Base-by-base conservation (phyloP, 2,329 filamentous ascomycete genomes). In the Aspergillus sp. region DNA sequence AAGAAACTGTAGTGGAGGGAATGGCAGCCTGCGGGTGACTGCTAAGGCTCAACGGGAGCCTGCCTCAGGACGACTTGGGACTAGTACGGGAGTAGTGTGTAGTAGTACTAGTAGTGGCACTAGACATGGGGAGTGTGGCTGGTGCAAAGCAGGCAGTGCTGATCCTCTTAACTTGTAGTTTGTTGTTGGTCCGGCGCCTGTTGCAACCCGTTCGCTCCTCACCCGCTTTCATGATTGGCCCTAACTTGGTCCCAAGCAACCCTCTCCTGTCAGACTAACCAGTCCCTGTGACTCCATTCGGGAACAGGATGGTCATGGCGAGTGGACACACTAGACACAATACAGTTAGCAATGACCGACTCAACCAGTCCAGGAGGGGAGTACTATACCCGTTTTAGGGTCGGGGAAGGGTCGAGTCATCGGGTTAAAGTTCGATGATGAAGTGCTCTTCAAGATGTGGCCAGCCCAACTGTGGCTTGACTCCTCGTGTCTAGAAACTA, bases 81-180 rank as follows among this genome's bases (percentile, higher is more conserved):
- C 9, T 30, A 30, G 28, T 30, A 21, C 21, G 21, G 21, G 21
- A 21, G 21, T 21, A 21, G 21, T 23, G 21, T 23, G 21, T 23
- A 23, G 21, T 23, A 4, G 21, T 23, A 23, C 21, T 23, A 23
- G 21, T 23, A 21, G 21, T 21, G 21, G 21, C 21, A 23, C 25
- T 28, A 28, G 25, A 28, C 25, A 28, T 28, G 25, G n/a, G 15
- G 9, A 32, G 47, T 49, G 47, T 49, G 47, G 47, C 47, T 49
- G 47, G 47, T 53, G 53, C 55, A 13, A 58, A 48, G 48, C 57
- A 61, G 63, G 63, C 63, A 60, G 63, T 65, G 63, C 52, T 45
- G 41, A 45, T 45, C 41, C 23, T 48, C 17, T 45, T 4, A 45
- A 43, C n/a, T 21, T 12, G 17, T n/a, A 8, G 17, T 17, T 15